Evolutionary conservation across 192 early-diverging fungal species (phyloP).

Genomic region (Coemansia sp.): DNA sequence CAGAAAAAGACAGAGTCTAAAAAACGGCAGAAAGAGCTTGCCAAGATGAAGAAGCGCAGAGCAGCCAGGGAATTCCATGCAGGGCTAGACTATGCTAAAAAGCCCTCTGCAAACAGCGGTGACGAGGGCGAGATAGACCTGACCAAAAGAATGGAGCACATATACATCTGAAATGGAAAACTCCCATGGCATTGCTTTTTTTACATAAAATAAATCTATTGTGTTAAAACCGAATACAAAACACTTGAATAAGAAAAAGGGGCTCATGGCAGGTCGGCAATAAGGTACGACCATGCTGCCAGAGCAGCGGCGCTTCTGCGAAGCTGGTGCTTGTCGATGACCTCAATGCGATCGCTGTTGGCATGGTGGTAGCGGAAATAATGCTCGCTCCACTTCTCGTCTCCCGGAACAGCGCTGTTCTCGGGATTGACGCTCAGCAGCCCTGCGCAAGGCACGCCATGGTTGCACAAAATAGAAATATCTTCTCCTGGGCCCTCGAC

Average conservation of each 20-base stretch:
- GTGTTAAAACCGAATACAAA: neutral
- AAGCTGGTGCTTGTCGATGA: constrained; percentile 56
- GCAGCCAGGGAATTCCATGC: constrained; percentile 6
- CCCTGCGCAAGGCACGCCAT: constrained; percentile 59
- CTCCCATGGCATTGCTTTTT: too few relatives aligned
- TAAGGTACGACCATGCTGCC: constrained; percentile 59
- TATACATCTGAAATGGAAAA: constrained; percentile 10
- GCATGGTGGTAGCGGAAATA: constrained; percentile 65
- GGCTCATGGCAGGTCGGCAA: constrained; percentile 43
- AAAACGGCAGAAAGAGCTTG: constrained; percentile 16
- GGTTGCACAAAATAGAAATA: constrained; percentile 53
- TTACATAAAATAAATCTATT: too few relatives aligned
- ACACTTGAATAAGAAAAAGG: neutral
- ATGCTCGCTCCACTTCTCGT: constrained; percentile 44
- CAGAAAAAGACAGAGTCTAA: constrained; percentile 20
- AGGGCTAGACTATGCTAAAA: neutral
- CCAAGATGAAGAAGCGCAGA: constrained; percentile 19
- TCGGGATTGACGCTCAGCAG: constrained; percentile 51
- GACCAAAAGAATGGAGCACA: neutral
- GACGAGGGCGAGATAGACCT: constrained; percentile 1
- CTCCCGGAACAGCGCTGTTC: constrained; percentile 30
- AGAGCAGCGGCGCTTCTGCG: constrained; percentile 58
- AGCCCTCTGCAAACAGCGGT: neutral
- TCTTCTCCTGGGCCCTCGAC: constrained; percentile 50
- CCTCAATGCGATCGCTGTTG: constrained; percentile 53